phyloP scores from a whole-genome alignment of 257 asterid genomes.

The Ocimum tenuiflorum region DNA sequence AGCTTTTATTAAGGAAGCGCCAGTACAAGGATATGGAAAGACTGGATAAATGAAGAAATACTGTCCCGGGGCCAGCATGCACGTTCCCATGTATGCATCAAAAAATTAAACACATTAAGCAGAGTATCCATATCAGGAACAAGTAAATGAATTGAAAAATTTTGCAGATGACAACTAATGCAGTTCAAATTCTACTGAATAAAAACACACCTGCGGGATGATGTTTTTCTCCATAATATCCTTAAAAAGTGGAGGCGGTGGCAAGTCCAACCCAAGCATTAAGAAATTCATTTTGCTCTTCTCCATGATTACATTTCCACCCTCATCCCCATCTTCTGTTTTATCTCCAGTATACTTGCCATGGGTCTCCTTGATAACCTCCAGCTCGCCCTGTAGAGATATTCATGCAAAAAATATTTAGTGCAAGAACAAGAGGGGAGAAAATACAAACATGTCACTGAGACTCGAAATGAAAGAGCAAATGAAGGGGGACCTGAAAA shows the following conservation, averaged over 20 bases:
- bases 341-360: constrained; percentile 34
- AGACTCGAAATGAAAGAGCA: not conserved
- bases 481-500: constrained; percentile 57
- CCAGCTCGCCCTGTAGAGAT: constrained; percentile 75
- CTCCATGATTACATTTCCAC: constrained; percentile 33
- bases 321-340: constrained; percentile 37
- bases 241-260: constrained; percentile 92
- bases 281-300: constrained; percentile 76
- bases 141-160: not conserved
- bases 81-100: constrained; percentile 5
- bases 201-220: constrained; percentile 74
- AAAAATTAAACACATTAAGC: not conserved
- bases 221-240: constrained; percentile 95
- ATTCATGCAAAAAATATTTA: constrained; percentile 11
- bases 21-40: not conserved
- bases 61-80: not conserved
- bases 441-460: not conserved
- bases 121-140: not conserved
- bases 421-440: not conserved
- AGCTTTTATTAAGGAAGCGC: not conserved
- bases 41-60: not conserved
- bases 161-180: not conserved
- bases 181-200: not conserved
- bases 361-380: constrained; percentile 72
- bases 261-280: constrained; percentile 97